Evolutionary conservation across 768 basidiomycete genomes (phyloP).

Genomic region (Amanita pseudoporphyria): DNA sequence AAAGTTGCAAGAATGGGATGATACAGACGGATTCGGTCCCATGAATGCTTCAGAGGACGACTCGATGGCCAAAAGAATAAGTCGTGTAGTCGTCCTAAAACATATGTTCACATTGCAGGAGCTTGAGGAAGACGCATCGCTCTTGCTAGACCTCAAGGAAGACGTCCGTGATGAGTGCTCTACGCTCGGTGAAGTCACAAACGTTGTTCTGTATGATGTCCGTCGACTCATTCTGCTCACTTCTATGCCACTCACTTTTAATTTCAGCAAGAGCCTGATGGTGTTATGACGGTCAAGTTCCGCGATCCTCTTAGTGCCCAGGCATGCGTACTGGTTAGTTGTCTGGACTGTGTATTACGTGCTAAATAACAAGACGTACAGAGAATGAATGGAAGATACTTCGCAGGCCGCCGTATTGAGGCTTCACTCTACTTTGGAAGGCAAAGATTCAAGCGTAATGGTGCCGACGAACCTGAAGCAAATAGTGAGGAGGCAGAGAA

Average conservation of each 20-base stretch:
- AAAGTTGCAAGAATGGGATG: conserved; percentile 91
- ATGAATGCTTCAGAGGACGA: conserved; percentile 46
- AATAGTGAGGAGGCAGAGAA: conserved; percentile 71
- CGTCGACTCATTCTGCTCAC: conserved; percentile 21
- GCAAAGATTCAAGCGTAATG: conserved; percentile 73
- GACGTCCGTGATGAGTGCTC: conserved; percentile 94
- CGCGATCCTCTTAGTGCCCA: conserved; percentile 86
- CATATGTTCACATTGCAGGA: conserved; percentile 90
- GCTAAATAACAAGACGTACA: conserved; percentile 18
- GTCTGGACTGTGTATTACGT: neutral
- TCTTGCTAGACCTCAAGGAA: conserved; percentile 89
- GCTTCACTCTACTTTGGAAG: conserved; percentile 77
- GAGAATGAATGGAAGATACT: conserved; percentile 95
- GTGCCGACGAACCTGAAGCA: conserved; percentile 55
- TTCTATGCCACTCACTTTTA: neutral
- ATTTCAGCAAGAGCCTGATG: conserved; percentile 81
- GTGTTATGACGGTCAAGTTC: conserved; percentile 96
- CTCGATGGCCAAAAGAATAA: conserved; percentile 35
- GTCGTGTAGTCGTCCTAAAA: conserved; percentile 85
- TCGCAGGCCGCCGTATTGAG: conserved; percentile 74
- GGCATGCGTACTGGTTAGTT: conserved; percentile 71
- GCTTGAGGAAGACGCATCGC: conserved; percentile 73
- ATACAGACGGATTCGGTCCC: conserved; percentile 87
- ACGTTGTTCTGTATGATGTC: conserved; percentile 92
- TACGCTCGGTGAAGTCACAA: conserved; percentile 88